A percentile compares a stretch with the other conserved stretches of the same genome.
Conservation (phyloP, 768 basidiomycete species). For the Trametes maxima region DNA sequence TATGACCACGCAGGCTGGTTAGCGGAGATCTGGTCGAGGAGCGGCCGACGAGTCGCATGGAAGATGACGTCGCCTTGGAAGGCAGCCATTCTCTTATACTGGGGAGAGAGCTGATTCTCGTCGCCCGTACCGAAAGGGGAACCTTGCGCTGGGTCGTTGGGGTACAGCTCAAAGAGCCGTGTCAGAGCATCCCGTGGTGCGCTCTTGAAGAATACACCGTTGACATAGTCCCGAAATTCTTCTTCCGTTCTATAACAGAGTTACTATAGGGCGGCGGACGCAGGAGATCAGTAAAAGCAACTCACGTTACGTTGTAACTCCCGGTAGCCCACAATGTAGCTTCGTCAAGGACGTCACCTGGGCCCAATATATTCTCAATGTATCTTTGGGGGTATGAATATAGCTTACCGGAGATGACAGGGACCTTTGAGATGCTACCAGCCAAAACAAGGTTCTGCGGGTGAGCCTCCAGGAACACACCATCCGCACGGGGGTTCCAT, state of each 20-base stretch:
- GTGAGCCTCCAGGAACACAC: conserved; percentile 46
- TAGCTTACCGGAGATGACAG: conserved; percentile 45
- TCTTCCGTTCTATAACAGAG: not conserved
- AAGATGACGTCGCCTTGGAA: conserved; percentile 41
- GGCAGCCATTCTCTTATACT: conserved; percentile 38
- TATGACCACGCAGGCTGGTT: conserved; percentile 39
- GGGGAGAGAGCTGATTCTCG: conserved; percentile 46
- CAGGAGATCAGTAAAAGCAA: not conserved
- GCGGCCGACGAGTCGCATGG: conserved; percentile 39
- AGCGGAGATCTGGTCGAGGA: conserved; percentile 34
- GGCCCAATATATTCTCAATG: not conserved
- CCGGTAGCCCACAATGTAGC: conserved; percentile 24
- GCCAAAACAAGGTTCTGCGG: conserved; percentile 43
- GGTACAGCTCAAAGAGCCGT: conserved; percentile 27
- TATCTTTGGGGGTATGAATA: not conserved
- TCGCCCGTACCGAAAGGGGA: conserved; percentile 55
- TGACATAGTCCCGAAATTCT: not conserved
- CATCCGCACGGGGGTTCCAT: conserved; percentile 55
- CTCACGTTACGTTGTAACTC: conserved; percentile 8
- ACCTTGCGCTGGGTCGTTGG: conserved; percentile 42
- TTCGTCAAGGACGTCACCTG: conserved; percentile 27
- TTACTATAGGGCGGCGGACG: not conserved
- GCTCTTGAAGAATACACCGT: conserved; percentile 12
- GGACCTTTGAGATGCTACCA: conserved; percentile 50
- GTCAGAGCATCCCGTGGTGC: conserved; percentile 21